A percentile compares a stretch with the other conserved stretches of the same genome.
Conservation (phyloP, 1,284 basidiomycete species). For the Cutaneotrichosporon cavernicola region DNA sequence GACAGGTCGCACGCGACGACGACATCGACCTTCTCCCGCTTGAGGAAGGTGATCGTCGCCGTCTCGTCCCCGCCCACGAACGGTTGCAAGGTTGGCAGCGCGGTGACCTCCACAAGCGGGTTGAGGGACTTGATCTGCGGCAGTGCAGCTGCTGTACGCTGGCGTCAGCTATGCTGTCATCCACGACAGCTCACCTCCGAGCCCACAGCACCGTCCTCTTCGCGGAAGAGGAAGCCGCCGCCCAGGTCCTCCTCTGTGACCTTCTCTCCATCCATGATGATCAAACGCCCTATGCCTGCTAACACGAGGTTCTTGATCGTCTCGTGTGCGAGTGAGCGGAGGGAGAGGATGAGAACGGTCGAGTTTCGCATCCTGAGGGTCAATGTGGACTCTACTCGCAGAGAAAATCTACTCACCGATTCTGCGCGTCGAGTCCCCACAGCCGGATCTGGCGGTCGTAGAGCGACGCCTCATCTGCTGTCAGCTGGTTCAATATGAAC, state of each 20-base stretch:
- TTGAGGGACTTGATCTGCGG: slow-evolving; percentile 83
- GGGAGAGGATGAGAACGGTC: slow-evolving; percentile 77
- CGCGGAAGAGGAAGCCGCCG: slow-evolving; percentile 88
- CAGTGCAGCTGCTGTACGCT: slow-evolving; percentile 82
- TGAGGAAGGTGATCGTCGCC: slow-evolving; percentile 63
- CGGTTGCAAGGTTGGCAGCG: slow-evolving; percentile 58
- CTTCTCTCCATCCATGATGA: slow-evolving; percentile 58
- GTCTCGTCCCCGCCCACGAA: slow-evolving; percentile 53
- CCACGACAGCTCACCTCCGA: slow-evolving; percentile 62
- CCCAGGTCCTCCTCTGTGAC: slow-evolving; percentile 73
- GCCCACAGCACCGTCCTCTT: slow-evolving; percentile 75
- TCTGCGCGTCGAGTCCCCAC: slow-evolving; percentile 97
- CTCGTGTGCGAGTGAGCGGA: slow-evolving; percentile 88
- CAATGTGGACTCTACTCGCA: background rate
- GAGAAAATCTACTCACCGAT: slow-evolving; percentile 61
- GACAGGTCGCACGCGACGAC: slow-evolving; percentile 79
- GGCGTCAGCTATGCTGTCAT: slow-evolving; percentile 24
- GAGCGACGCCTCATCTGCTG: slow-evolving; percentile 72
- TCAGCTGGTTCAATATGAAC: slow-evolving; percentile 8
- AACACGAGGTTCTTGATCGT: slow-evolving; percentile 83
- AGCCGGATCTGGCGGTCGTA: slow-evolving; percentile 97
- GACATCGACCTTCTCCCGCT: slow-evolving; percentile 64
- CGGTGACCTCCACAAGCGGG: slow-evolving; percentile 80
- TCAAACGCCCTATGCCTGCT: slow-evolving; percentile 60
- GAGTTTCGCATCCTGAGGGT: slow-evolving; percentile 81